Evolutionary conservation across 1,139 yeast species (phyloP), one percentile per base, ranked within the genome.

Genomic region (Suhomyces ambrosiae): DNA sequence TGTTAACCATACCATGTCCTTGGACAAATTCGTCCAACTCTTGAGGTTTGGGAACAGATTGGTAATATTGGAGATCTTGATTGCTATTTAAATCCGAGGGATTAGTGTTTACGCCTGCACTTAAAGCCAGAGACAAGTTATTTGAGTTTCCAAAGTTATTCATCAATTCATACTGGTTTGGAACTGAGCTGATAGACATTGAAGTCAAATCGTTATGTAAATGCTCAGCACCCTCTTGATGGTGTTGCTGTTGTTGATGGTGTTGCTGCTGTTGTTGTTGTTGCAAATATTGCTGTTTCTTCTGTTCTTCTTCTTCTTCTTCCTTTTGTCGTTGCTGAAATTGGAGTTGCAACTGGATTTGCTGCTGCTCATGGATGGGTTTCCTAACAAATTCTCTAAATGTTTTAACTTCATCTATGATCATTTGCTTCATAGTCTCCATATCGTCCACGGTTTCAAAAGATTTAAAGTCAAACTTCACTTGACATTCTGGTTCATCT

Each of bases 371-470:
- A 33, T 79, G 83, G 31, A 80, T 64, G 3, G 95, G 95, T 54
- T 76, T 79, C 54, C 94, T 66, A 8, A 90, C 97, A 64, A 82
- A 80, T 30, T 80, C 87, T 49, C 97, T 75, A 58, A 92, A 90
- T 17, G 75, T 67, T 40, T 74, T 73, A 3, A 92, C 97, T 56
- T 92, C 97, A 30, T 86, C 82, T 23, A 87, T 61, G 28, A 92
- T 87, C 76, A 88, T 78, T 46, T 76, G 72, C 52, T 80, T 80
- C 86, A 92, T 85, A 17, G 76, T 67, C 9, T 79, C 85, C 58
- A 87, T 71, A 48, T 89, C 96, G 45, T 88, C 90, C 26, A 86
- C 85, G 10, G 79, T 83, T 64, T 92, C 98, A 60, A 92, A 92
- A 5, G 87, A 72, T 45, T 68, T 70, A 58, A 92, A 92, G 58